Conservation (phyloP, 345 rosid species). For the Murraya koenigii region DNA sequence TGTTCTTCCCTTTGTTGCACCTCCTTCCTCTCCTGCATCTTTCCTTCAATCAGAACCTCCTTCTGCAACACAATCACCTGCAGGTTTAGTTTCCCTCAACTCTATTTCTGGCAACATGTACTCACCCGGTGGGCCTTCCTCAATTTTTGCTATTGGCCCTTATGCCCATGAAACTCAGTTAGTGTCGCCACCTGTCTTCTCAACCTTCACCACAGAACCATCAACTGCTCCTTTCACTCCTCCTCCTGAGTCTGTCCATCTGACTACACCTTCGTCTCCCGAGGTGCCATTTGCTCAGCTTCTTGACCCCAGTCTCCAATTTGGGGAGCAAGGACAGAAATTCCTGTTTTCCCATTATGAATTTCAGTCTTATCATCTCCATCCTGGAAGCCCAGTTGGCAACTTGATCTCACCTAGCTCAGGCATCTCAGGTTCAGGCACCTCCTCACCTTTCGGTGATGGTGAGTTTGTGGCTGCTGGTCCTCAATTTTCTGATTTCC, state of each 20-base stretch:
- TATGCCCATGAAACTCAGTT: slow-evolving; percentile 89
- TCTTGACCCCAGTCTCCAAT: slow-evolving; percentile 46
- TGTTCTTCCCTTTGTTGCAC: slow-evolving; percentile 74
- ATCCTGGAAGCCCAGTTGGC: slow-evolving; percentile 97
- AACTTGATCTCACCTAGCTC: slow-evolving; percentile 90
- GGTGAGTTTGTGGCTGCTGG: slow-evolving; percentile 42
- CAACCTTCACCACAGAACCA: slow-evolving; percentile 94
- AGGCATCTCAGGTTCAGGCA: slow-evolving; percentile 80
- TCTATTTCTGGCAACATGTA: slow-evolving; percentile 62
- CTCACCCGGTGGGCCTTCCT: slow-evolving; percentile 69
- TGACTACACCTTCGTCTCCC: slow-evolving; percentile 91
- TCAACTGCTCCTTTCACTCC: slow-evolving; percentile 96
- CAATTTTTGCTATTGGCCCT: slow-evolving; percentile 93
- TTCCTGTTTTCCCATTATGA: slow-evolving; percentile 59
- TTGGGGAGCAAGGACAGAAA: slow-evolving; percentile 36
- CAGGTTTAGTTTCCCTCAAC: slow-evolving; percentile 55
- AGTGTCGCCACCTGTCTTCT: slow-evolving; percentile 93
- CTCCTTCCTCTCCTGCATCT: slow-evolving; percentile 97
- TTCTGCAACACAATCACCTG: slow-evolving; percentile 82
- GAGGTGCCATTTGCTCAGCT: slow-evolving; percentile 96
- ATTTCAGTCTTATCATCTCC: slow-evolving; percentile 72
- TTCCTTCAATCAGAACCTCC: slow-evolving; percentile 92
- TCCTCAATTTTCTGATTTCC: slow-evolving; percentile 55
- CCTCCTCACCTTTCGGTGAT: slow-evolving; percentile 91
- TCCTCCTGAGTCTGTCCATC: slow-evolving; percentile 78